Percentiles rank a stretch among this genome's conserved stretches.
Evolutionary conservation across 2,329 filamentous ascomycete species (phyloP).

Genomic region (Tympanopsis confertula): DNA sequence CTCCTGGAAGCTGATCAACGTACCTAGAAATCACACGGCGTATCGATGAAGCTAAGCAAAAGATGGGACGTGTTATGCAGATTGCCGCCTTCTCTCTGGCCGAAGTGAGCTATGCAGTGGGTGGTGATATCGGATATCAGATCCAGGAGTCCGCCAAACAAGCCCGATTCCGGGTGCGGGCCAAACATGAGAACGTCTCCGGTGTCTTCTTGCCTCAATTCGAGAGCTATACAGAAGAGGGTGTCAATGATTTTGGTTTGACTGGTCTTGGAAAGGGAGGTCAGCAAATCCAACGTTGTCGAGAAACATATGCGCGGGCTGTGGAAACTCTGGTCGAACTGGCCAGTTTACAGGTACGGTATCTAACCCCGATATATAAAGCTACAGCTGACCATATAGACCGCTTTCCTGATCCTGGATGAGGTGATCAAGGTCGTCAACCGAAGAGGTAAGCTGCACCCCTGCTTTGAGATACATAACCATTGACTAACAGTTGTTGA

Average conservation of each 20-base stretch:
- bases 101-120: conserved; percentile 93
- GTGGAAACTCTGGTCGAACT: conserved; percentile 93
- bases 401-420: conserved; percentile 92
- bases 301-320: conserved; percentile 90
- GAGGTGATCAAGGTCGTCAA: conserved; percentile 99
- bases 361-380: background rate
- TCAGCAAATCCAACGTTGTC: conserved; percentile 87
- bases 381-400: conserved; percentile 32
- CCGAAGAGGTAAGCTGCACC: conserved; percentile 58
- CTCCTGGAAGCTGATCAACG: background rate
- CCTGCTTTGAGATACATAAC: background rate
- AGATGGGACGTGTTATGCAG: conserved; percentile 99
- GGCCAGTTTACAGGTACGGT: conserved; percentile 67
- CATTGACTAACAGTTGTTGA: background rate
- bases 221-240: conserved; percentile 79
- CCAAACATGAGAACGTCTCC: conserved; percentile 96
- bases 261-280: conserved; percentile 94
- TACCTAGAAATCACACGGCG: conserved; percentile 76
- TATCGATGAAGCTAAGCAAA: conserved; percentile 97
- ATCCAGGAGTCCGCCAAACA: conserved; percentile 91
- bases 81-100: conserved; percentile 95
- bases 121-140: conserved; percentile 91
- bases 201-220: conserved; percentile 90
- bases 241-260: conserved; percentile 88
- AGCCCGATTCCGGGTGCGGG: conserved; percentile 82